Conservation (phyloP, 208 protist species). For the Acanthamoeba royreba region DNA sequence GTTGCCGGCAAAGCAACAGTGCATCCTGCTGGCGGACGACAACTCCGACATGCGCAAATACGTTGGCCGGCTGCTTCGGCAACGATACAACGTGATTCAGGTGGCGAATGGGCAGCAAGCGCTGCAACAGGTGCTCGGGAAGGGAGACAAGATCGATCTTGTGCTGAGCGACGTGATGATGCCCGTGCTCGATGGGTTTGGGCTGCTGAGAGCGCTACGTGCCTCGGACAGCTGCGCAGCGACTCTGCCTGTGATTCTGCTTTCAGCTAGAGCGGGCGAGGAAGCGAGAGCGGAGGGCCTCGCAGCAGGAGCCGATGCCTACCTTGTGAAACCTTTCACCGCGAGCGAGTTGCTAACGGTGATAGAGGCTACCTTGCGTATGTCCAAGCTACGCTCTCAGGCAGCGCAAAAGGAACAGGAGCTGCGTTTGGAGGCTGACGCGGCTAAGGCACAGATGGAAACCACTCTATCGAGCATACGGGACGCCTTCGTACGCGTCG, state of each 20-base stretch:
- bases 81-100: too few species aligned
- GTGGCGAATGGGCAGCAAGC: too few species aligned
- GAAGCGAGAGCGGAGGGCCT: neutral
- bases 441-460: neutral
- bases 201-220: neutral
- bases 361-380: too few species aligned
- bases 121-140: too few species aligned
- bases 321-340: conserved; percentile 44
- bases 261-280: conserved; percentile 51
- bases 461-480: neutral
- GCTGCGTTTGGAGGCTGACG: neutral
- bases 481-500: neutral
- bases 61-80: neutral
- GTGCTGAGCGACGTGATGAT: conserved; percentile 47
- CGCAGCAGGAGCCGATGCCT: conserved; percentile 3
- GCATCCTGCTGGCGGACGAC: neutral
- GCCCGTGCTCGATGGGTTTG: conserved; percentile 35
- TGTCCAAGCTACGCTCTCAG: neutral
- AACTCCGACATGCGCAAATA: neutral
- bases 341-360: neutral
- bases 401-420: neutral
- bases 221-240: neutral
- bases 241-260: conserved; percentile 36
- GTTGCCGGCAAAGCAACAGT: neutral
- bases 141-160: too few species aligned